Percentiles rank a stretch among this genome's conserved stretches.
These are phyloP conservation scores for Paxillus rubicundulus DNA, from an alignment of 768 basidiomycete species.

Conservation along the genomic window DNA sequence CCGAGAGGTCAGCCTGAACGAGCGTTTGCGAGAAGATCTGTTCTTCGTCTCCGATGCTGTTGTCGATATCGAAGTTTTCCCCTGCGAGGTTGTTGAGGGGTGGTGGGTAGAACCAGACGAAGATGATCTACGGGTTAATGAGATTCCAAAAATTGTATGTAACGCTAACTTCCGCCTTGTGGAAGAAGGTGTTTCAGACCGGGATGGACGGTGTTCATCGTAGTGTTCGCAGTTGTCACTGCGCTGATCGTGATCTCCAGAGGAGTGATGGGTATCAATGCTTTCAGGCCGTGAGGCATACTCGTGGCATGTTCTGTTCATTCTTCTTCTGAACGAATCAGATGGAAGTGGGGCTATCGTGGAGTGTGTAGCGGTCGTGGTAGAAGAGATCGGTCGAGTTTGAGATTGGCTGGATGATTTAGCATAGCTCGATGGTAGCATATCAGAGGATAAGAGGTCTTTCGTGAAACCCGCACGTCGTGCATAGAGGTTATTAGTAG, in stretches of 20 bases:
- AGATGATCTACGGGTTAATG: slow-evolving; percentile 27
- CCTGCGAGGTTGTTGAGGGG: slow-evolving; percentile 17
- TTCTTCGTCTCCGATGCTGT: slow-evolving; percentile 13
- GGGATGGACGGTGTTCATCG: slow-evolving; percentile 21
- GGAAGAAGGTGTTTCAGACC: slow-evolving; percentile 31
- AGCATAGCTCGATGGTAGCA: slow-evolving; percentile 19
- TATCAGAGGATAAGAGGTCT: slow-evolving; percentile 6
- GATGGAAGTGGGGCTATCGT: slow-evolving; percentile 60
- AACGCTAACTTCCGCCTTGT: slow-evolving; percentile 20
- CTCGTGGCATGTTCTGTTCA: slow-evolving; percentile 13
- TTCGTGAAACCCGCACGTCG: slow-evolving; percentile 12
- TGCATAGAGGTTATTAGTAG: slow-evolving; percentile 7
- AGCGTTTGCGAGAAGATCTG: slow-evolving; percentile 27
- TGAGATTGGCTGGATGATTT: slow-evolving; percentile 47
- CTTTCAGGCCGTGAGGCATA: slow-evolving; percentile 16
- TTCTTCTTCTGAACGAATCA: slow-evolving; percentile 29
- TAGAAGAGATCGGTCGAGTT: slow-evolving; percentile 65
- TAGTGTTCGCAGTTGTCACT: slow-evolving; percentile 12
- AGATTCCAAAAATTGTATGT: slow-evolving; percentile 28
- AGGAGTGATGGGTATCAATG: slow-evolving; percentile 11
- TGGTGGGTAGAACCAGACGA: slow-evolving; percentile 17
- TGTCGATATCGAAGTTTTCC: slow-evolving; percentile 26
- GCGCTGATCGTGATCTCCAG: slow-evolving; percentile 13
- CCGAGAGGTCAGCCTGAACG: slow-evolving; percentile 31
- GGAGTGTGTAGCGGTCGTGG: slow-evolving; percentile 58